Percentiles rank a stretch among this genome's conserved stretches.
Conservation (phyloP, 2,329 filamentous ascomycete genomes). For the Mariannaea sp. region DNA sequence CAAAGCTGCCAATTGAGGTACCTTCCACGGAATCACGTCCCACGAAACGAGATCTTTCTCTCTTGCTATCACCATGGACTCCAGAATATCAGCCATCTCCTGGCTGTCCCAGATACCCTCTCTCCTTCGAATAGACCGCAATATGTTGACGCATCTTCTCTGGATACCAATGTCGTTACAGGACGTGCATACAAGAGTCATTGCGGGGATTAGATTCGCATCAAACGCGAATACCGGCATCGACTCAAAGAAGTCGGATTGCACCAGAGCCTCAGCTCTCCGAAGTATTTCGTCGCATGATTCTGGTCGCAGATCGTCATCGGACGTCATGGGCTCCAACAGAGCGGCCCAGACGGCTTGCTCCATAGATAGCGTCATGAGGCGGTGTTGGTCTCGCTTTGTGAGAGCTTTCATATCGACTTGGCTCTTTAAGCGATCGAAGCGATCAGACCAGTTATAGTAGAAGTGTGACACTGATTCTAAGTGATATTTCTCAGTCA, state of each 20-base stretch:
- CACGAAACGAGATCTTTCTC: constrained; percentile 8
- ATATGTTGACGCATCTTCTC: constrained; percentile 13
- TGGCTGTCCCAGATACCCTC: constrained; percentile 35
- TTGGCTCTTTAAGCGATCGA: constrained; percentile 7
- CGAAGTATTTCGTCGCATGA: constrained; percentile 16
- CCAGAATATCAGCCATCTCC: constrained; percentile 25
- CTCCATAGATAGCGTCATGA: constrained; percentile 11
- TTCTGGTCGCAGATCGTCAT: constrained; percentile 2
- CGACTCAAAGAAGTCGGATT: neutral
- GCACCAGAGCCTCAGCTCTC: constrained; percentile 13
- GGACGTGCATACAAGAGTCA: constrained; percentile 22
- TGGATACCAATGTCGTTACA: constrained; percentile 17
- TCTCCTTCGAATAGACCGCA: constrained; percentile 20
- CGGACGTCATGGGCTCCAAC: neutral
- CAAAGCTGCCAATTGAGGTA: constrained; percentile 12
- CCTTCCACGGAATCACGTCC: constrained; percentile 13
- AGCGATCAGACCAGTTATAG: constrained; percentile 11
- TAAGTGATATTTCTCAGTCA: neutral
- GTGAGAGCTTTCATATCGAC: neutral
- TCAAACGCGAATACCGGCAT: constrained; percentile 26
- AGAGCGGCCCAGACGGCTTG: constrained; percentile 15
- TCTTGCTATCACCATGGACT: constrained; percentile 20
- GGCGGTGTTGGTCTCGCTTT: constrained; percentile 11
- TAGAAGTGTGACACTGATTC: constrained; percentile 8
- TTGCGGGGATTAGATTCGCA: constrained; percentile 17